Base-by-base conservation (phyloP, 768 basidiomycete species). In the Dacryopinax spathularia region DNA sequence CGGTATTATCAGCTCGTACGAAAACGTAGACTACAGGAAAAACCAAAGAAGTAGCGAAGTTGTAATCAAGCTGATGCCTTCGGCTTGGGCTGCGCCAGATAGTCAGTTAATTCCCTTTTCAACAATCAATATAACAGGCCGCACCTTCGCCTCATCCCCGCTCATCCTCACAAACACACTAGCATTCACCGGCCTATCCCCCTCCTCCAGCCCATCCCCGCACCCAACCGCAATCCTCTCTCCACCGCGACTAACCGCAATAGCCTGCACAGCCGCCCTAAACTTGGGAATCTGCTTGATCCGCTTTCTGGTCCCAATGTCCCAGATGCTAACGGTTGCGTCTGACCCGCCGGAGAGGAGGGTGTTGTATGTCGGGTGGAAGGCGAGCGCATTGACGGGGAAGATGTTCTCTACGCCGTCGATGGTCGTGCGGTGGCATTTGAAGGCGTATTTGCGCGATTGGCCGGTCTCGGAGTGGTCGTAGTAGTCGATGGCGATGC, bases 401-500 rank as follows among this genome's bases (percentile, higher is more conserved):
- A 91, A 98, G 22, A 97, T 94, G 68, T 93, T 89, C 73, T 99
- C 96, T 15, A 88, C 87, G 35, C 89, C 91, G 35, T 89, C 86
- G 65, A 92, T 85, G 2, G 89, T 85, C 71, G 91, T 88, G 2
- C 95, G 82, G 70, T 99, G 95, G 67, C 94, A 96, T 72, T 96
- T 93, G 82, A 97, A 99, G 1, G 96, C 96, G 73, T 94, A 96
- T 76, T 93, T 86, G 68, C 82, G 80, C n/a, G 87, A 85, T 73
- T 98, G 95, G 0, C 80, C 79, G 27, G 83, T 82, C 0, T 85
- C 80, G 2, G 82, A 82, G 1, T 89, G 84, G 67, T 97, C 91
- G 68, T 96, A 94, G 73, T 95, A 99, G 73, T 99, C 96, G 33
- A 98, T 93, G 0, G 94, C 92, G 64, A 98, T 96, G 25, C 96